Conservation (phyloP, 306 rosid species). For the Prunus mongolica region DNA sequence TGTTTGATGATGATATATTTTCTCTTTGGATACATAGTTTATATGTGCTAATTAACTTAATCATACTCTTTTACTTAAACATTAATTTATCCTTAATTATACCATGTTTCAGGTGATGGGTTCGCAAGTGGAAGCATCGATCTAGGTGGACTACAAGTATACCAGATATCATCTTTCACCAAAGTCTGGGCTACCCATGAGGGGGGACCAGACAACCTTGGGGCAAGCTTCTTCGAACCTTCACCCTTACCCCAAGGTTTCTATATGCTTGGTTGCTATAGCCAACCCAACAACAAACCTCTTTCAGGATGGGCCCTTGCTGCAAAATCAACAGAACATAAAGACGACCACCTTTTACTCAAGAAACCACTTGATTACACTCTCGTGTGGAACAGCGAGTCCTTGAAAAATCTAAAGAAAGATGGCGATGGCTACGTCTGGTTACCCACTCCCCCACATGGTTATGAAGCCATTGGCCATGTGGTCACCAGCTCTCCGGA, state of each 20-base stretch:
- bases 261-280: constrained; percentile 50
- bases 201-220: constrained; percentile 61
- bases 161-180: constrained; percentile 49
- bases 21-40: too few species aligned
- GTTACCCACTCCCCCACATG: constrained; percentile 61
- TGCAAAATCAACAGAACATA: constrained; percentile 27
- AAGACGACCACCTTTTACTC: neutral
- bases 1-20: too few species aligned
- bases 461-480: constrained; percentile 65
- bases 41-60: too few species aligned
- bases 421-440: constrained; percentile 55
- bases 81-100: too few species aligned
- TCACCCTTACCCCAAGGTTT: constrained; percentile 59
- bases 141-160: constrained; percentile 64
- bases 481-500: constrained; percentile 48
- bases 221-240: constrained; percentile 71
- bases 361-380: constrained; percentile 56
- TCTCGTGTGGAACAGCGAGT: constrained; percentile 56
- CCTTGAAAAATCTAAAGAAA: constrained; percentile 27
- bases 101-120: constrained; percentile 29
- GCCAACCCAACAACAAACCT: constrained; percentile 66
- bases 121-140: constrained; percentile 57
- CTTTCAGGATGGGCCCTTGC: constrained; percentile 66
- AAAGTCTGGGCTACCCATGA: constrained; percentile 49
- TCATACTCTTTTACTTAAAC: too few species aligned